Base-by-base conservation (phyloP, 306 rosid species). In the Quercus berberidifolia region DNA sequence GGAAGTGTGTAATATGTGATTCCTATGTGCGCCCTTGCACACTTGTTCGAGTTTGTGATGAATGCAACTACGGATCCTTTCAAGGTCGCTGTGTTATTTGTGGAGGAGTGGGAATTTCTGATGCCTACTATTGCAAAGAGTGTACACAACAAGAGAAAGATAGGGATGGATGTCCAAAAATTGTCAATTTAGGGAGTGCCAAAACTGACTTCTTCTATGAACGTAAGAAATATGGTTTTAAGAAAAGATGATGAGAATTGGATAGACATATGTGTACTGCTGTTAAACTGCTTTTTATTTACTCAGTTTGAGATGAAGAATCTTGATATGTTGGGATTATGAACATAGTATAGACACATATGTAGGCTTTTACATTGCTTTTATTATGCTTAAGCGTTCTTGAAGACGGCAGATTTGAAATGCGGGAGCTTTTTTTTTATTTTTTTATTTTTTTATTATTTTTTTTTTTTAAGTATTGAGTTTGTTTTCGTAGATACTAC, bases 211-310 rank as follows among this genome's bases (percentile, higher is more conserved):
- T 92, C 55, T 92, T 92, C 81, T 91, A 92, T 31, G 97, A 94
- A 76, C 91, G 97, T n/a, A 94, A 94, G 80, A 94, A 94, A 82
- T 94, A 94, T 64, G 98, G 97, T 75, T 94, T 94, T 78, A 94
- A 92, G 91, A 94, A 91, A 84, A 81, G 97, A 84, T 92, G 89
- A 91, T 52, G 28, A 35, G 28, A 33, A 14, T 9, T 14, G 18
- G 8, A 52, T 28, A 15, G 25, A 25, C 38, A 74, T 21, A 20
- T 38, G 13, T 71, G 26, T 35, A 25, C 8, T 67, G 52, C 52
- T 19, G 4, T 33, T 31, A 35, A 67, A 35, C 52, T 18, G 72
- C 28, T 2, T 9, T 33, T 18, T 19, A 46, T 3, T 46, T 46
- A 10, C 54, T 9, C 26, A 17, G 11, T 31, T 31, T 19, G 17